These are phyloP conservation scores for Trichoderma cornu-damae DNA, from an alignment of 2,329 filamentous ascomycete species.

Conservation along the genomic window DNA sequence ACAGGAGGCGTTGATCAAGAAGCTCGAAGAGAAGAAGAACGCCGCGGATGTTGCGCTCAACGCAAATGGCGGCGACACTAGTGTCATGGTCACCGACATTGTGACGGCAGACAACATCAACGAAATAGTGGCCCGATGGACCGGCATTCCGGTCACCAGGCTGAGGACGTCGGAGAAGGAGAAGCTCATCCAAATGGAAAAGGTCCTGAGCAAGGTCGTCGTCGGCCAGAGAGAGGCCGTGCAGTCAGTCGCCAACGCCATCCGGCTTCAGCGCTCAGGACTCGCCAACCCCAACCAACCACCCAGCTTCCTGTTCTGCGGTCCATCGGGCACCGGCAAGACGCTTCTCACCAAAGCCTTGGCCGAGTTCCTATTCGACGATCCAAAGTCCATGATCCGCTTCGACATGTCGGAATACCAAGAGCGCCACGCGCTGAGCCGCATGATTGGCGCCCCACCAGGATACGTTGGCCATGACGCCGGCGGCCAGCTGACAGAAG, in stretches of 20 bases:
- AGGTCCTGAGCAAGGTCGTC: constrained; percentile 73
- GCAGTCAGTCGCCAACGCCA: constrained; percentile 87
- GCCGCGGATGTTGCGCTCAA: constrained; percentile 69
- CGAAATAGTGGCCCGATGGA: constrained; percentile 95
- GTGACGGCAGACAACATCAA: constrained; percentile 98
- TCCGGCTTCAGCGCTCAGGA: constrained; percentile 89
- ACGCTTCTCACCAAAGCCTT: constrained; percentile 94
- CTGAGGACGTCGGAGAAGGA: constrained; percentile 96
- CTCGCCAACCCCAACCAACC: constrained; percentile 94
- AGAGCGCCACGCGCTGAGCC: constrained; percentile 87
- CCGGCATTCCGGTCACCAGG: constrained; percentile 93
- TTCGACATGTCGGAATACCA: constrained; percentile 99
- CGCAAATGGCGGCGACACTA: constrained; percentile 52
- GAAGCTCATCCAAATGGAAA: constrained; percentile 97
- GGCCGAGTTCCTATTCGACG: constrained; percentile 96
- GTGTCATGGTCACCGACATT: constrained; percentile 80
- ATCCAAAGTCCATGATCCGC: constrained; percentile 94
- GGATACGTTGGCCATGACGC: constrained; percentile 96
- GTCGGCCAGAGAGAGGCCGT: constrained; percentile 95
- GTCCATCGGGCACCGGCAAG: constrained; percentile 96
- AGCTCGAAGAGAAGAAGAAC: constrained; percentile 74
- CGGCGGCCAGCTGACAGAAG: constrained; percentile 92
- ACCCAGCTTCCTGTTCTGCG: constrained; percentile 97
- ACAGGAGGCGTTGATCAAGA: constrained; percentile 72
- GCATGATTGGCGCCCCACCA: constrained; percentile 96